These are phyloP conservation scores for Fusarium cicatricum DNA, from an alignment of 2,329 filamentous ascomycete genomes.

Conservation along the genomic window DNA sequence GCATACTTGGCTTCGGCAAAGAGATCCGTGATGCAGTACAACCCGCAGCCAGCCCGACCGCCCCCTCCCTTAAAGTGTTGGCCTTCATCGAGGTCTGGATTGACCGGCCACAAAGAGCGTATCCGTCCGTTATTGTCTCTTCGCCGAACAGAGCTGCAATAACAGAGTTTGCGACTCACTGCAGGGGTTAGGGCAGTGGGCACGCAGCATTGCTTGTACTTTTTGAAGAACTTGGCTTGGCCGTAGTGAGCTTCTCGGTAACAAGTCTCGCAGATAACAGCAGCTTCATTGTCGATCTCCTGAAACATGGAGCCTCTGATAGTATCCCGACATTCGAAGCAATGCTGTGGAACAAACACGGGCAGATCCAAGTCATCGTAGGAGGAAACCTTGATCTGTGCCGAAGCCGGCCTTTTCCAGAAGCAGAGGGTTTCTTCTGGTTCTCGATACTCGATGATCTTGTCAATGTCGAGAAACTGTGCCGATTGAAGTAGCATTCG, in stretches of 20 bases:
- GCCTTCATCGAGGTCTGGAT: not conserved
- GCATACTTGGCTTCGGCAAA: slow-evolving; percentile 40
- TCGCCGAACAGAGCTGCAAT: slow-evolving; percentile 32
- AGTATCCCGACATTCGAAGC: slow-evolving; percentile 26
- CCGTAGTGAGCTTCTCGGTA: slow-evolving; percentile 44
- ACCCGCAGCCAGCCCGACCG: slow-evolving; percentile 6
- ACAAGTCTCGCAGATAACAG: slow-evolving; percentile 46
- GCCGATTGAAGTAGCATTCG: slow-evolving; percentile 45
- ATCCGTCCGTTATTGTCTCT: slow-evolving; percentile 27
- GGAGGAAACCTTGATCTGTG: slow-evolving; percentile 35
- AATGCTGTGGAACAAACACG: slow-evolving; percentile 29
- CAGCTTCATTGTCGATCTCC: slow-evolving; percentile 8
- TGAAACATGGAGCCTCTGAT: slow-evolving; percentile 41
- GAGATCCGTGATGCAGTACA: slow-evolving; percentile 21
- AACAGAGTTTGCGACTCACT: slow-evolving; percentile 39
- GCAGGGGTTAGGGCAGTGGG: slow-evolving; percentile 36
- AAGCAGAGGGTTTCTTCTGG: slow-evolving; percentile 32
- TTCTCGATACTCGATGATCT: slow-evolving; percentile 48
- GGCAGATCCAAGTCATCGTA: slow-evolving; percentile 19
- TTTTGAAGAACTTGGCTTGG: slow-evolving; percentile 40
- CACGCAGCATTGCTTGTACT: slow-evolving; percentile 47
- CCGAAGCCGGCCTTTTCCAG: slow-evolving; percentile 38
- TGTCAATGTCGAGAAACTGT: slow-evolving; percentile 50
- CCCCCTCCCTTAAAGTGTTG: slow-evolving; percentile 22
- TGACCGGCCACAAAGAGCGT: slow-evolving; percentile 31